Base-by-base conservation (phyloP, 768 basidiomycete species). In the Naganishia antarctica region DNA sequence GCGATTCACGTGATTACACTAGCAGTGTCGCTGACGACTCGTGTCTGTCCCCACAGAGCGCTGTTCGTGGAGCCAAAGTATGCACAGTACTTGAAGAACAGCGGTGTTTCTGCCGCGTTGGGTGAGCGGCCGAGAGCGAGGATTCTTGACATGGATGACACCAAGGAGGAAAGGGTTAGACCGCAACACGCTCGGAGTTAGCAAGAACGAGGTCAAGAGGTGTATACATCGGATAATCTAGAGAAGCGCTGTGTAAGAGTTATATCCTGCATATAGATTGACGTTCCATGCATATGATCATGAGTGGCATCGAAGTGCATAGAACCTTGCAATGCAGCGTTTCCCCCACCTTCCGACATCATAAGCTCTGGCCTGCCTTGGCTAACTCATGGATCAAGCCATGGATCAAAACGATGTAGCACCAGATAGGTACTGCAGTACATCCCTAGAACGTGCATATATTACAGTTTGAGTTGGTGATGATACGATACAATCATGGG, bases 1-100 rank as follows among this genome's bases (percentile, higher is more conserved):
- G 21, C 23, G 9, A 3, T 47, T 37, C 23, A 31, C 26, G n/a
- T 26, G 1, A 11, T 28, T 47, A 11, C 18, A 9, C n/a, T n/a
- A 46, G 44, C 11, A 9, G 6, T 53, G 4, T 28, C n/a, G 41
- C 40, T 60, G 31, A 63, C n/a, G n/a, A n/a, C n/a, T n/a, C n/a
- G n/a, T n/a, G n/a, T n/a, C n/a, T n/a, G n/a, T n/a, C n/a, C n/a
- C n/a, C 65, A 7, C 72, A 90, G 89, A 0, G 89, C 84, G 0
- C 81, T 87, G 40, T 96, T 94, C 71, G 84, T 97, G 15, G 91
- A 97, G 71, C 93, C 93, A 1, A 85, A 84, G 64, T 91, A 93
- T 70, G 88, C 92, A 2, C 84, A 86, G 63, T 80, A 91, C 53
- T 80, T 96, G 28, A 84, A 85, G 68, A 82, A 82, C 40, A 79